phyloP scores from a whole-genome alignment of 768 basidiomycete genomes.

The Cyathus striatus region DNA sequence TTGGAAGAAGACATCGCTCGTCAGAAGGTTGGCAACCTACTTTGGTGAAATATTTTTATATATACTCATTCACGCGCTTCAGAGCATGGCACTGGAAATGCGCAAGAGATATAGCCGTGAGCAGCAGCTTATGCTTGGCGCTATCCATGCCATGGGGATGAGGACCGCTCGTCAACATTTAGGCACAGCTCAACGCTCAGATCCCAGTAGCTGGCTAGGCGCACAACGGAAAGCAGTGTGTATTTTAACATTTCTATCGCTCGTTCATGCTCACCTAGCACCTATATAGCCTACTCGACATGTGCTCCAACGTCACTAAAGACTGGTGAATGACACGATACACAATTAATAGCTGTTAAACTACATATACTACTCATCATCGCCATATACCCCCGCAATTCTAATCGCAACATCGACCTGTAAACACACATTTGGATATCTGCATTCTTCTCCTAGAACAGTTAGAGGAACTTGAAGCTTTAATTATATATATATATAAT shows the following conservation, averaged over 20 bases:
- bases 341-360: too few species aligned
- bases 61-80: not conserved
- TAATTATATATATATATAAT: too few species aligned
- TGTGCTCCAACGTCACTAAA: too few species aligned
- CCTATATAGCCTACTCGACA: too few species aligned
- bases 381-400: too few species aligned
- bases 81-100: constrained; percentile 52
- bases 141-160: constrained; percentile 69
- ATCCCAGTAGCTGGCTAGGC: constrained; percentile 64
- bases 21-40: constrained; percentile 39
- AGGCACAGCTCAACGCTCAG: constrained; percentile 25
- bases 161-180: constrained; percentile 58
- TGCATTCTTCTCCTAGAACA: too few species aligned
- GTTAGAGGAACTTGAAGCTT: too few species aligned
- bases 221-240: constrained; percentile 54
- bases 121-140: constrained; percentile 76
- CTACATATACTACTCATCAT: too few species aligned
- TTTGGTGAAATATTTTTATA: not conserved
- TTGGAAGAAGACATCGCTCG: constrained; percentile 60
- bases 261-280: not conserved
- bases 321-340: too few species aligned
- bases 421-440: too few species aligned
- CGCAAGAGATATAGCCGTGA: constrained; percentile 64
- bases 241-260: constrained; percentile 3
- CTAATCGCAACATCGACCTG: too few species aligned